Base-by-base conservation (phyloP, 805 yeast species). In the Peterozyma xylosa region DNA sequence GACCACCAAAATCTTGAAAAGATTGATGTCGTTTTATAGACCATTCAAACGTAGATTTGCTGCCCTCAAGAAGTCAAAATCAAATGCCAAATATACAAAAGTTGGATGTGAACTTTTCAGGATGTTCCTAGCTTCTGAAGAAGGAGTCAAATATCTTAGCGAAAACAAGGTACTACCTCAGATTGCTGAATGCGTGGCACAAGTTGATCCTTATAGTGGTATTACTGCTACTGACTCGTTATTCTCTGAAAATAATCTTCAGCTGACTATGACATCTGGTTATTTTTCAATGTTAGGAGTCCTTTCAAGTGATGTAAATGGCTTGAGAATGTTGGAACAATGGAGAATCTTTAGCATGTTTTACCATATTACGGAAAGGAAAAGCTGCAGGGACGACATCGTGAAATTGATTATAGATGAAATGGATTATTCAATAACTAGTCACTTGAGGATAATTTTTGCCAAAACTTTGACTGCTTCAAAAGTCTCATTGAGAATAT, bases 1-100 rank as follows among this genome's bases (percentile, higher is more conserved):
- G 52, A 81, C 83, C 2, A 88, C 97, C 1, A 91, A 90, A 54
- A 87, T 93, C 54, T 71, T 90, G 57, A 90, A 91, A 56, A 66
- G 96, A 45, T 59, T 93, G 21, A 60, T 90, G 53, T 86, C 96
- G 2, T 93, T 91, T 58, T 91, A 80, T 58, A 70, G 98, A 43
- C 99, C 99, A 0, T 84, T 90, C 65, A 90, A 95, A 62, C 79
- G 82, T 53, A 68, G 96, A 44, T 91, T 89, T 60, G 69, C 85
- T 7, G 64, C 68, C 27, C 62, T 79, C 38, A 65, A 75, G 46
- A 68, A 68, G 45, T 66, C 79, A 1, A 75, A 71, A 45, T 61
- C 68, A 30, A 72, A 82, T 18, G 71, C 70, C 21, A 71, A 74
- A 48, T 86, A 80, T 51, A 73, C 86, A 11, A 73, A 69, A 41